Evolutionary conservation across 169 alveolate genomes (phyloP).

Genomic region (Cryptosporidium meleagridis): DNA sequence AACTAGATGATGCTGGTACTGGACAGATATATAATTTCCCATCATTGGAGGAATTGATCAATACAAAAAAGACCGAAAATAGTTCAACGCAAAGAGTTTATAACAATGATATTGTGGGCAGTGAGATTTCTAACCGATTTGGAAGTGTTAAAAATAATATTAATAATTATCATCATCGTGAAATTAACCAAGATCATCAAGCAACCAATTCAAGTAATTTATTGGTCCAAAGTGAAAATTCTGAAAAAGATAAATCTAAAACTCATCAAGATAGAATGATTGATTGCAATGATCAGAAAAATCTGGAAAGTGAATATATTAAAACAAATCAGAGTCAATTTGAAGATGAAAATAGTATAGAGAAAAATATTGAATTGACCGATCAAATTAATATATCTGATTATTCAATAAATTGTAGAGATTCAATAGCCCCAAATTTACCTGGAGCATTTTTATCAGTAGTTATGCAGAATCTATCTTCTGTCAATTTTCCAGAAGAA

Average conservation of each 20-base stretch:
- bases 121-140: neutral
- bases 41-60: conserved; percentile 57
- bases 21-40: conserved; percentile 67
- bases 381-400: conserved; percentile 43
- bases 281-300: neutral
- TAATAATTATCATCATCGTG: neutral
- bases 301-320: neutral
- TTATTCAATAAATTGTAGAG: conserved; percentile 27
- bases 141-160: neutral
- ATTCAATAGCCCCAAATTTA: conserved; percentile 55
- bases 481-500: conserved; percentile 48
- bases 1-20: conserved; percentile 48
- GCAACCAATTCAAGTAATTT: neutral
- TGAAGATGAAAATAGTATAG: neutral
- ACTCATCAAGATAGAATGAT: neutral
- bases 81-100: neutral
- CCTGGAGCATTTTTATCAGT: conserved; percentile 73
- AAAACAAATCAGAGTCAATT: neutral
- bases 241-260: neutral
- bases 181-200: neutral
- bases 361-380: conserved; percentile 9
- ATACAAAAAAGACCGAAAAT: neutral
- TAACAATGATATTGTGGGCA: neutral
- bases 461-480: conserved; percentile 68
- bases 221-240: neutral